A percentile compares a stretch with the other conserved stretches of the same genome.
Evolutionary conservation across 2,329 filamentous ascomycete genomes (phyloP).

Genomic region (Cladosporium velox): DNA sequence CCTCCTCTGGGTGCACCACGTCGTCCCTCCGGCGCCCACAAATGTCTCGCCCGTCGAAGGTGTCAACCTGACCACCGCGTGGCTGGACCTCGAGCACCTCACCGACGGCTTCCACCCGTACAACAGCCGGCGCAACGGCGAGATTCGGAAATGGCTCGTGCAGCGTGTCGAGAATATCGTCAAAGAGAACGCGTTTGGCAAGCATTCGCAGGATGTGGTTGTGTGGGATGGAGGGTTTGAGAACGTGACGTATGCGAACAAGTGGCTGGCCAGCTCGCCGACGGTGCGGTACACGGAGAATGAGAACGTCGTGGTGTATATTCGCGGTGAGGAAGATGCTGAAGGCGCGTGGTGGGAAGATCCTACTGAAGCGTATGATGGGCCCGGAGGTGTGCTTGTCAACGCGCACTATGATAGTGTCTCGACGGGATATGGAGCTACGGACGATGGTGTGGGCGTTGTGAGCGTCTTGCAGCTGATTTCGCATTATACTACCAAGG

Average conservation of each 20-base stretch:
- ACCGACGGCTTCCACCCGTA: conserved; percentile 81
- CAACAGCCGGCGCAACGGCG: conserved; percentile 81
- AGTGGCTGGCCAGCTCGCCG: conserved; percentile 28
- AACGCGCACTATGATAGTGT: conserved; percentile 97
- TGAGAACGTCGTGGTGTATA: conserved; percentile 88
- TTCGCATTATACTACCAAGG: conserved; percentile 73
- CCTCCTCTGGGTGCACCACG: conserved; percentile 71
- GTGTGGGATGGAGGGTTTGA: conserved; percentile 16
- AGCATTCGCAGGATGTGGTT: conserved; percentile 11
- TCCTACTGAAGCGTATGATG: conserved; percentile 40
- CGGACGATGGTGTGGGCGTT: conserved; percentile 89
- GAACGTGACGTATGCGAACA: conserved; percentile 66
- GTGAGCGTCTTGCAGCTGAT: conserved; percentile 84
- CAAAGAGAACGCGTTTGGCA: conserved; percentile 53
- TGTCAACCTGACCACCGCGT: conserved; percentile 81
- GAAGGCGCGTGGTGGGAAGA: conserved; percentile 70
- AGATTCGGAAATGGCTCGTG: conserved; percentile 75
- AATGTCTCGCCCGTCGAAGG: conserved; percentile 58
- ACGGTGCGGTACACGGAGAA: conserved; percentile 79
- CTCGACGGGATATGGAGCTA: conserved; percentile 87
- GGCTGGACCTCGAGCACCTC: conserved; percentile 76
- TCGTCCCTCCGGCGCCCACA: conserved; percentile 64
- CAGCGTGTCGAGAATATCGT: conserved; percentile 70
- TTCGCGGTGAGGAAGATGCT: conserved; percentile 76
- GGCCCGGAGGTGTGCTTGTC: conserved; percentile 75